These are phyloP conservation scores for Neltuma alba DNA, from an alignment of 306 rosid genomes.

Conservation along the genomic window DNA sequence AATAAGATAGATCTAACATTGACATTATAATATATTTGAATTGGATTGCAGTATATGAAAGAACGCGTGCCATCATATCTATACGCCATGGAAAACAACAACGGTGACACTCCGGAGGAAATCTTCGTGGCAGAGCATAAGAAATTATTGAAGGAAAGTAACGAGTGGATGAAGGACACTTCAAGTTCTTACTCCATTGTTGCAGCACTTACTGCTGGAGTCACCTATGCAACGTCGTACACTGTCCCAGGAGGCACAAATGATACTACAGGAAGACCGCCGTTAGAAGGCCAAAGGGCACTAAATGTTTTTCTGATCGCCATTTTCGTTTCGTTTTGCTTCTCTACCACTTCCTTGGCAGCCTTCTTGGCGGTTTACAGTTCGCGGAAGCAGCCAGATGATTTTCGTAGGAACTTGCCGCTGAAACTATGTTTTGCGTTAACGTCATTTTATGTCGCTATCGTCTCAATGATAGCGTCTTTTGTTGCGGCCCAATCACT, in stretches of 20 bases:
- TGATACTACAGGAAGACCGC: background rate
- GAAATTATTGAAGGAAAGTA: background rate
- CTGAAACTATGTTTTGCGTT: background rate
- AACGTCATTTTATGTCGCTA: background rate
- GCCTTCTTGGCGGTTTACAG: background rate
- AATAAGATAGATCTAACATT: background rate
- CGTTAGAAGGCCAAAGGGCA: background rate
- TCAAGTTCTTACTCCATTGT: background rate
- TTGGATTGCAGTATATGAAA: background rate
- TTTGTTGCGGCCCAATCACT: background rate
- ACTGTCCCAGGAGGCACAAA: background rate
- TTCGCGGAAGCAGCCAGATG: background rate
- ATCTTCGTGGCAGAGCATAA: background rate
- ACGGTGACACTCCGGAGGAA: background rate
- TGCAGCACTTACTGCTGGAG: background rate
- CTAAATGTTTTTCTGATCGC: background rate
- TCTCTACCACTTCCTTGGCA: background rate
- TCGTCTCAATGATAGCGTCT: background rate
- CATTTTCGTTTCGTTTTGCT: background rate
- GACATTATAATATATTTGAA: background rate
- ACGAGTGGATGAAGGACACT: background rate
- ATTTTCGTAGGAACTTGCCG: background rate
- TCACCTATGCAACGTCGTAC: background rate
- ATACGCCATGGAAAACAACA: background rate
- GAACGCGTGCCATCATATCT: background rate